Percentiles rank a stretch among this genome's conserved stretches.
Conservation (phyloP, 257 asterid genomes). For the Solanum etuberosum region DNA sequence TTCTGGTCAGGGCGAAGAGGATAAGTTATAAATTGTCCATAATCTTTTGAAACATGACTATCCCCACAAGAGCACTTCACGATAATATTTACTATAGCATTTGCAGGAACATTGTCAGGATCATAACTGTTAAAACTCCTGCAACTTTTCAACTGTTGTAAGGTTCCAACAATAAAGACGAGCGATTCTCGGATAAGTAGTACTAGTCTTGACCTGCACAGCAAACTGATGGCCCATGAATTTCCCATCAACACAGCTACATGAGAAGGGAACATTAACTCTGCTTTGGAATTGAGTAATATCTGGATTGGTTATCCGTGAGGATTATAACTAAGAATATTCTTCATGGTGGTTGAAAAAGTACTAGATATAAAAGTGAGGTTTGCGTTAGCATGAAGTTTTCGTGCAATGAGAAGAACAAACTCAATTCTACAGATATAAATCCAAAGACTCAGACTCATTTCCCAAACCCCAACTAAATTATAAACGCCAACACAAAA, state of each 20-base stretch:
- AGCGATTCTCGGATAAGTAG: conserved; percentile 21
- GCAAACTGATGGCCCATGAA: conserved; percentile 43
- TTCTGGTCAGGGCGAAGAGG: conserved; percentile 39
- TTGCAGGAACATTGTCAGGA: conserved; percentile 11
- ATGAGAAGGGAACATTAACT: conserved; percentile 43
- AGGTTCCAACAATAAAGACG: conserved; percentile 35
- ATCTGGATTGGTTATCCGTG: conserved; percentile 29
- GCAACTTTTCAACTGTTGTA: conserved; percentile 39
- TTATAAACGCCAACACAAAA: background rate
- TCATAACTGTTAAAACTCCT: conserved; percentile 31
- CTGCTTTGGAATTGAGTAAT: conserved; percentile 14
- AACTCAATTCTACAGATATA: background rate
- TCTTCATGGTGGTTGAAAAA: conserved; percentile 27
- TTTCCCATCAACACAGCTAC: conserved; percentile 25
- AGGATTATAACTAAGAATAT: conserved; percentile 35
- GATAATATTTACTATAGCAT: conserved; percentile 21
- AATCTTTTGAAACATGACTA: conserved; percentile 36
- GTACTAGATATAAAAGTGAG: conserved; percentile 34
- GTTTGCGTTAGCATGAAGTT: background rate
- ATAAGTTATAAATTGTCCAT: conserved; percentile 47
- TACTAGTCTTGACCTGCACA: conserved; percentile 19
- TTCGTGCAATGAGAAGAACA: background rate
- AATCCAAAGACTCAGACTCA: background rate
- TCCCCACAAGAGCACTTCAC: conserved; percentile 63
- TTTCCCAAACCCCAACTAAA: background rate